Percentiles rank a stretch among this genome's conserved stretches.
Conservation (phyloP, 2,329 filamentous ascomycete species). For the Colletotrichum destructivum region DNA sequence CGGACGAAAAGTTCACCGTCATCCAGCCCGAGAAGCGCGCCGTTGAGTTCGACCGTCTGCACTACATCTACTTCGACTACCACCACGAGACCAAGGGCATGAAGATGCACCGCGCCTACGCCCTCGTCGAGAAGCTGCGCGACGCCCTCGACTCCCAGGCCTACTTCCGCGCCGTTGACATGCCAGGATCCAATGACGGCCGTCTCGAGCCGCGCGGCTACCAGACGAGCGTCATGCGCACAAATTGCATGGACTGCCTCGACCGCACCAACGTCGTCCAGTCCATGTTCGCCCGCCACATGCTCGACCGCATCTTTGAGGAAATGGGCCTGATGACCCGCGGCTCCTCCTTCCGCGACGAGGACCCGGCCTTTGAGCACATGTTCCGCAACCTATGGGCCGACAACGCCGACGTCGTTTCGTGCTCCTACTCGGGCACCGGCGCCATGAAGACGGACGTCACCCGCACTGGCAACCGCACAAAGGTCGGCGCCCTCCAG, state of each 20-base stretch:
- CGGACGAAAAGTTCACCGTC: conserved; percentile 85
- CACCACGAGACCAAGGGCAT: conserved; percentile 97
- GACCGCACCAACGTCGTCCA: conserved; percentile 98
- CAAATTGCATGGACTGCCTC: conserved; percentile 99
- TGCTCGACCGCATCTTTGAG: conserved; percentile 88
- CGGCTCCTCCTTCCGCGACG: conserved; percentile 82
- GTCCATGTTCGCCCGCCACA: conserved; percentile 94
- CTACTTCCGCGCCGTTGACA: conserved; percentile 94
- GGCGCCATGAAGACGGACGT: conserved; percentile 98
- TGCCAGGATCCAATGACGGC: conserved; percentile 79
- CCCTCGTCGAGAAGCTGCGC: conserved; percentile 86
- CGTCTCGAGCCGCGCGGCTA: conserved; percentile 84
- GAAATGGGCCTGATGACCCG: conserved; percentile 85
- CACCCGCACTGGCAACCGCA: conserved; percentile 92
- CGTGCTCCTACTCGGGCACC: conserved; percentile 92
- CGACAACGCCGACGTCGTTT: conserved; percentile 97
- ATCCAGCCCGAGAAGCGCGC: conserved; percentile 76
- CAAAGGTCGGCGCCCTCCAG: conserved; percentile 85
- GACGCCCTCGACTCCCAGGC: conserved; percentile 83
- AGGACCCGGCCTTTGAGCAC: conserved; percentile 86
- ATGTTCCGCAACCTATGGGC: conserved; percentile 99
- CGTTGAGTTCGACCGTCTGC: conserved; percentile 83
- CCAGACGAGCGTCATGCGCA: conserved; percentile 93
- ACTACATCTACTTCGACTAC: conserved; percentile 99
- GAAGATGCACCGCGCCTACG: conserved; percentile 90